Evolutionary conservation across 164 flowering plant genomes (phyloP).

Genomic region (Cinnamomum micranthum): DNA sequence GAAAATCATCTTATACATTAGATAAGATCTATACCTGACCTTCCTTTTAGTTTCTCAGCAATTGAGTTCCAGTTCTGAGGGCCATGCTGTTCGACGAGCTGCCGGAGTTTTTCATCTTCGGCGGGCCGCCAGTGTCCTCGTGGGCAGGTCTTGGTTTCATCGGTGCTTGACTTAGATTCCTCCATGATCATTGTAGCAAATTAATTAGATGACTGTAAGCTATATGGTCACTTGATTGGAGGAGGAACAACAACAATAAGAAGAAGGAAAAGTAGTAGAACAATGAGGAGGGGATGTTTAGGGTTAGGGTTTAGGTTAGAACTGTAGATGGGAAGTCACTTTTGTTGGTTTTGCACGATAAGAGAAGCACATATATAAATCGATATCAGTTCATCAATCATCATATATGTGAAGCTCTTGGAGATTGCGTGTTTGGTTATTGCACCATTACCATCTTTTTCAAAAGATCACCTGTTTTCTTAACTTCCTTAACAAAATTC

Average conservation of each 20-base stretch:
- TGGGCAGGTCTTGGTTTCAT: constrained; percentile 44
- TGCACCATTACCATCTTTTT: constrained; percentile 25
- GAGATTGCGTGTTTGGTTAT: constrained; percentile 22
- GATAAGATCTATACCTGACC: constrained; percentile 49
- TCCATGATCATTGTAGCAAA: constrained; percentile 25
- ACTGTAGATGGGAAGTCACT: constrained; percentile 68
- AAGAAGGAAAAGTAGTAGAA: background rate
- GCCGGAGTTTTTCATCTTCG: constrained; percentile 69
- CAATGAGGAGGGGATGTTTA: constrained; percentile 33
- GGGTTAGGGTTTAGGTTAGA: constrained; percentile 34
- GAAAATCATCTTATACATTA: background rate
- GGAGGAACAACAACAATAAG: constrained; percentile 14
- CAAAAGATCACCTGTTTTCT: constrained; percentile 17
- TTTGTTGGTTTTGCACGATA: constrained; percentile 71
- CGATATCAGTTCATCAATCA: background rate
- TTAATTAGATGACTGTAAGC: background rate
- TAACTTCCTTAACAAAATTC: constrained; percentile 32
- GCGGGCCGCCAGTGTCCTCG: constrained; percentile 91
- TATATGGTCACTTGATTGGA: constrained; percentile 1
- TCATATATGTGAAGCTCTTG: constrained; percentile 6
- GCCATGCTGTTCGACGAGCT: constrained; percentile 66
- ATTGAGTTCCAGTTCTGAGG: constrained; percentile 86
- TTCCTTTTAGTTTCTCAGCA: constrained; percentile 78
- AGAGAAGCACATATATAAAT: constrained; percentile 3
- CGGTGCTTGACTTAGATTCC: constrained; percentile 32